A percentile compares a stretch with the other conserved stretches of the same genome.
Evolutionary conservation across 768 basidiomycete species (phyloP).

Genomic region (Auriscalpium microsporum): DNA sequence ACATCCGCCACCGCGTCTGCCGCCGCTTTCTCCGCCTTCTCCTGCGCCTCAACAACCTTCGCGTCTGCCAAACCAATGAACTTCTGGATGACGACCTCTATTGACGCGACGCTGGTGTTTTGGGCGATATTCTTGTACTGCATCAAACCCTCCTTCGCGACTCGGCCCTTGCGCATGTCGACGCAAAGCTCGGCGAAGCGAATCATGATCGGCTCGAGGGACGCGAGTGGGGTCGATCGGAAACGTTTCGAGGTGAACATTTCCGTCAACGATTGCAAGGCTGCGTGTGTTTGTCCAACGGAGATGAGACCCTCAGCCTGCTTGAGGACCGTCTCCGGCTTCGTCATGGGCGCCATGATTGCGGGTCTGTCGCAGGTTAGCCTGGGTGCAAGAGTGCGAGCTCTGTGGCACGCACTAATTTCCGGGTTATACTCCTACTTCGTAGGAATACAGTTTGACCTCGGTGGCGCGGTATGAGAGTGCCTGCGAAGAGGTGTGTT

Average conservation of each 20-base stretch:
- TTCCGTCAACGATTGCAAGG: conserved; percentile 82
- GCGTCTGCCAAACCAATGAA: conserved; percentile 77
- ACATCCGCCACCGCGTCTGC: conserved; percentile 59
- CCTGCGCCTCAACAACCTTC: conserved; percentile 80
- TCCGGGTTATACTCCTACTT: neutral
- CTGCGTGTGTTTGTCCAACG: conserved; percentile 84
- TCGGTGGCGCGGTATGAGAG: neutral
- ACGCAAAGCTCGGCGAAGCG: conserved; percentile 96
- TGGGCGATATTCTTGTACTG: conserved; percentile 98
- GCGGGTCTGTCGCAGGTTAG: neutral
- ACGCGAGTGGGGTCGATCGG: conserved; percentile 77
- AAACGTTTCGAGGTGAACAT: conserved; percentile 94
- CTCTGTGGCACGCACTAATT: neutral
- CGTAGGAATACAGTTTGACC: neutral
- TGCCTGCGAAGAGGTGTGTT: neutral
- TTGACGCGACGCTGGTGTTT: conserved; percentile 81
- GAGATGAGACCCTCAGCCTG: conserved; percentile 92
- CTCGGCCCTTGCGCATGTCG: conserved; percentile 86
- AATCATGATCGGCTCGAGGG: conserved; percentile 92
- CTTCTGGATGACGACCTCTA: conserved; percentile 83
- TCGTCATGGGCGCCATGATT: conserved; percentile 81
- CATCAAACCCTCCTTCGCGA: conserved; percentile 93
- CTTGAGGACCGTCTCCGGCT: conserved; percentile 86
- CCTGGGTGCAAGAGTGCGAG: neutral
- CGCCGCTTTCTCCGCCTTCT: conserved; percentile 70